These are phyloP conservation scores for Russula compacta DNA, from an alignment of 768 basidiomycete genomes.

Conservation along the genomic window DNA sequence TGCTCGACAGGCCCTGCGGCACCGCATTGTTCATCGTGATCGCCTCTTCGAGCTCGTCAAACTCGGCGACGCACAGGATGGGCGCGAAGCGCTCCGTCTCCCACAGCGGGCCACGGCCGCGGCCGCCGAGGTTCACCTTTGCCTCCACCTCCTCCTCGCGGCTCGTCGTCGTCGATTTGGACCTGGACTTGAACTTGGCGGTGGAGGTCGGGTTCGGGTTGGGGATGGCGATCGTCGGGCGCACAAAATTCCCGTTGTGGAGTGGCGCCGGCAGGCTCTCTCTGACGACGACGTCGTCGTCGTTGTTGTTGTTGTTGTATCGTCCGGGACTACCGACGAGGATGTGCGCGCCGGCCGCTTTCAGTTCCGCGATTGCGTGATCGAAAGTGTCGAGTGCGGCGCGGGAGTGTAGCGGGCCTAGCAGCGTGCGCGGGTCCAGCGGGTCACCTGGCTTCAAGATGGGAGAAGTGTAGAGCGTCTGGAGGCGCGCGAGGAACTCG, in stretches of 20 bases:
- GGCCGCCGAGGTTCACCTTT: not conserved
- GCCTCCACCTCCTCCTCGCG: not conserved
- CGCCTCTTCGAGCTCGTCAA: conserved; percentile 79
- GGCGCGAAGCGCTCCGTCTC: conserved; percentile 80
- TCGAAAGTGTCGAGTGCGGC: conserved; percentile 59
- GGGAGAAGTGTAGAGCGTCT: conserved; percentile 58
- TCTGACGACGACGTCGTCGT: no score
- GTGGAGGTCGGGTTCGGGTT: conserved; percentile 27
- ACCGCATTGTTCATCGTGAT: conserved; percentile 88
- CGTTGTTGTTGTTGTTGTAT: conserved; percentile 30
- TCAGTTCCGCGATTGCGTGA: conserved; percentile 51
- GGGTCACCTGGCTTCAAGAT: conserved; percentile 80
- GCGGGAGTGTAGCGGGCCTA: conserved; percentile 80
- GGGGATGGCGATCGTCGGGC: conserved; percentile 76
- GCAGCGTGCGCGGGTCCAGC: conserved; percentile 56
- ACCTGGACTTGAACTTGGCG: conserved; percentile 31
- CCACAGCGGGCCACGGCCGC: conserved; percentile 47
- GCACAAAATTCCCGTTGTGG: conserved; percentile 74
- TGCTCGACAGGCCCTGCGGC: conserved; percentile 86
- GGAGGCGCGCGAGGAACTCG: conserved; percentile 66
- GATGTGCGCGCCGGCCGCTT: conserved; percentile 62
- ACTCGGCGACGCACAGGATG: conserved; percentile 78
- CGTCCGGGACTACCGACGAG: conserved; percentile 64
- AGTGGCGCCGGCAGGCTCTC: conserved; percentile 33
- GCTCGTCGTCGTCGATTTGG: not conserved